Conservation (phyloP, 345 rosid species). For the Triadica sebifera region DNA sequence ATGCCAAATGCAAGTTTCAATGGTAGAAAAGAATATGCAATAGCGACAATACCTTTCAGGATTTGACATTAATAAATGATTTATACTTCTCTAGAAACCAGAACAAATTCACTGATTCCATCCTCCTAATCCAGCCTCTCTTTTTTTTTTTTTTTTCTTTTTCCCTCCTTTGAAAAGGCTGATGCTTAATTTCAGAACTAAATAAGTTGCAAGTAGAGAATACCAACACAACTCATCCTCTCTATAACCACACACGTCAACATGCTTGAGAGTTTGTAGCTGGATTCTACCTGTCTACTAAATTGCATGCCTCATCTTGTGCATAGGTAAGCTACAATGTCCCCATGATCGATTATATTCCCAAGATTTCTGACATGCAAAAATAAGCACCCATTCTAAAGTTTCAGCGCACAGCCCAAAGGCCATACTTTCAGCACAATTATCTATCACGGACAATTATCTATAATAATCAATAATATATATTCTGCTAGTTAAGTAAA, state of each 20-base stretch:
- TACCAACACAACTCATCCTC: no score
- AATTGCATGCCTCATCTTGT: slow-evolving; percentile 10
- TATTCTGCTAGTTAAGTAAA: no score
- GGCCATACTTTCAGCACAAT: neutral
- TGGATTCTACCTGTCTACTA: slow-evolving; percentile 11
- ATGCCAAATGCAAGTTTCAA: slow-evolving; percentile 39
- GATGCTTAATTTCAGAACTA: slow-evolving; percentile 32
- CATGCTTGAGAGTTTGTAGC: slow-evolving; percentile 8
- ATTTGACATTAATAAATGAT: slow-evolving; percentile 39
- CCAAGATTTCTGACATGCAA: slow-evolving; percentile 11
- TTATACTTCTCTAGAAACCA: slow-evolving; percentile 40
- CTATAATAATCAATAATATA: neutral
- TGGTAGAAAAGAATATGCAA: slow-evolving; percentile 40
- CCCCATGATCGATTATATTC: slow-evolving; percentile 5
- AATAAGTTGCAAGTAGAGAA: neutral
- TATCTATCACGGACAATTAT: neutral
- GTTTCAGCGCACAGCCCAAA: neutral
- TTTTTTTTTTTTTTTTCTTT: no score
- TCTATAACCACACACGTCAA: slow-evolving; percentile 9
- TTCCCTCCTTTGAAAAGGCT: slow-evolving; percentile 15
- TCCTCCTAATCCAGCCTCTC: slow-evolving; percentile 18
- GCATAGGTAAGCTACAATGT: slow-evolving; percentile 6
- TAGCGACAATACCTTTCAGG: slow-evolving; percentile 44
- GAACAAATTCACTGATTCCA: slow-evolving; percentile 53
- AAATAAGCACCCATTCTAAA: slow-evolving; percentile 1